A percentile compares a stretch with the other conserved stretches of the same genome.
Conservation (phyloP, 331 rosid genomes). For the Rhamnella rubrinervis region DNA sequence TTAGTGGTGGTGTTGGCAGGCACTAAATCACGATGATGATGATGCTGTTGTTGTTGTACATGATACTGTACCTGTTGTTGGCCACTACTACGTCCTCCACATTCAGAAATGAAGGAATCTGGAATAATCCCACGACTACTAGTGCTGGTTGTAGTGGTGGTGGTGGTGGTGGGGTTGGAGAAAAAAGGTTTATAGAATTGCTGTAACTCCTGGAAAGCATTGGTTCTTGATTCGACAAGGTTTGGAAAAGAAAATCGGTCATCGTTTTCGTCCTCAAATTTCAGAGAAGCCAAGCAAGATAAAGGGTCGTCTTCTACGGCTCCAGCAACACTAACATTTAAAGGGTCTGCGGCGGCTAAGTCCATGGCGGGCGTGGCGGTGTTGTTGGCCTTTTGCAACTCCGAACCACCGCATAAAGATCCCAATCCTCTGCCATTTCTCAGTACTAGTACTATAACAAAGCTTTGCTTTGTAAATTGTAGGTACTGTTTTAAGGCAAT, state of each 20-base stretch:
- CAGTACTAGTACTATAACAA: background rate
- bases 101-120: slow-evolving; percentile 19
- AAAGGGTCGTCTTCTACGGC: slow-evolving; percentile 12
- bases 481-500: slow-evolving; percentile 12
- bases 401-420: slow-evolving; percentile 73
- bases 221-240: slow-evolving; percentile 28
- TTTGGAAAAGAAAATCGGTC: slow-evolving; percentile 38
- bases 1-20: slow-evolving; percentile 10
- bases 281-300: slow-evolving; percentile 35
- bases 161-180: slow-evolving; percentile 32
- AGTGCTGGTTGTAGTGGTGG: slow-evolving; percentile 10
- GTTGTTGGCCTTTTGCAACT: slow-evolving; percentile 45
- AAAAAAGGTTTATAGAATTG: slow-evolving; percentile 41
- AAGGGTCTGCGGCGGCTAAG: background rate
- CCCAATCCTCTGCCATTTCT: slow-evolving; percentile 71
- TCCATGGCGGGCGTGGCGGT: background rate
- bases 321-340: background rate
- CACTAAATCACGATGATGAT: background rate
- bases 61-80: slow-evolving; percentile 14
- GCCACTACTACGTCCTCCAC: slow-evolving; percentile 27
- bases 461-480: background rate
- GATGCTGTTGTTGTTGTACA: background rate
- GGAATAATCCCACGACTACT: slow-evolving; percentile 14
- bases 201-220: slow-evolving; percentile 49
- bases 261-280: slow-evolving; percentile 30